Evolutionary conservation across 345 rosid species (phyloP).

Genomic region (Citrus hindsii): DNA sequence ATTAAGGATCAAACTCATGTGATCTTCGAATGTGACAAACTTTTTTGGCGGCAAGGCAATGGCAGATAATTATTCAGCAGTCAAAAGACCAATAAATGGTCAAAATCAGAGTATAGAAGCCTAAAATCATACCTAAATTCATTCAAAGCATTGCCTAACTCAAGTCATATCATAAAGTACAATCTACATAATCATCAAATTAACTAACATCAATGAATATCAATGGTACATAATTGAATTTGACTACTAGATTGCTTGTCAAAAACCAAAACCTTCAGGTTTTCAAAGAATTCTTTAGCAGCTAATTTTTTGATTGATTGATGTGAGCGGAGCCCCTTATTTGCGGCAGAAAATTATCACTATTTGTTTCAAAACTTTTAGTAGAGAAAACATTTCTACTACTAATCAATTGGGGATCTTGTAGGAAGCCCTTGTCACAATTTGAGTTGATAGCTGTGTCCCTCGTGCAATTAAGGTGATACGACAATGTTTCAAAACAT

Average conservation of each 20-base stretch:
- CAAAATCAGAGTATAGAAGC: neutral
- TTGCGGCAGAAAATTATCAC: neutral
- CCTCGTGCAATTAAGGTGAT: neutral
- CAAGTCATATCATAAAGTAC: neutral
- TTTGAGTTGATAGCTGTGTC: neutral
- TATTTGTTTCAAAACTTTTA: neutral
- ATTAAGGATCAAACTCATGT: no score
- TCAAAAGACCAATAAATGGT: neutral
- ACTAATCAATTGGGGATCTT: neutral
- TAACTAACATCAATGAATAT: neutral
- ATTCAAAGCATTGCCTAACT: neutral
- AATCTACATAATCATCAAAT: neutral
- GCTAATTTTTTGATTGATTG: neutral
- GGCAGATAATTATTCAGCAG: neutral
- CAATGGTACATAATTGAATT: neutral
- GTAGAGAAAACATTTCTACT: neutral
- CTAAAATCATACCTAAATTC: conserved; percentile 4
- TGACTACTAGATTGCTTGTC: neutral
- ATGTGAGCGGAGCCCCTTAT: neutral
- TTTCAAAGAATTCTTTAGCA: neutral
- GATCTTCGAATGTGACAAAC: neutral
- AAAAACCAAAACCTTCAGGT: neutral
- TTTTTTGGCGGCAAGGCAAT: neutral
- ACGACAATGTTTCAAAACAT: no score
- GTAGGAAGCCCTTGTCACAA: neutral